Base-by-base conservation (phyloP, 176 grass and related monocot genomes). In the Dendrocalamus sinicus region DNA sequence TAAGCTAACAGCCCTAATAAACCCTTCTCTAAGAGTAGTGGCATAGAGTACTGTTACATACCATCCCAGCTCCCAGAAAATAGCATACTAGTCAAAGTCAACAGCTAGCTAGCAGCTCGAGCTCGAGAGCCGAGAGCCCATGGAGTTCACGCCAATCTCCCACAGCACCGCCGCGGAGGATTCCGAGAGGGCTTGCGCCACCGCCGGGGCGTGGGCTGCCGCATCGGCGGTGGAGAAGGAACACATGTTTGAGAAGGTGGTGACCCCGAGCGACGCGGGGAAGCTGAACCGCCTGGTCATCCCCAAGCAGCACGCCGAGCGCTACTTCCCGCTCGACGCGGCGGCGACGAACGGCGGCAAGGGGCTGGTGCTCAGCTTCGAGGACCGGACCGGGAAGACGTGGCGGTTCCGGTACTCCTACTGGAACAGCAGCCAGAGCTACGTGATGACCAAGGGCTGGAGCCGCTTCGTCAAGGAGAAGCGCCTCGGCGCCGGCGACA, bases 361-460 rank as follows among this genome's bases (percentile, higher is more conserved):
- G 78, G 93, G 96, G 19, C 89, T 96, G 54, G 80, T 96, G 67
- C 86, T 99, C 28, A 91, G 78, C 84, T 99, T 99, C 77, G 96
- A 99, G 88, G 96, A 99, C 84, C 88, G 89, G 37, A 68, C 74
- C 0, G 92, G 93, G 50, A 94, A 96, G 82, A 28, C 90, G 28
- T 99, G 96, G 96, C 80, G 90, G 67, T 99, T 99, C 87, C 90
- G 96, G 45, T 99, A 99, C 92, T 99, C 96, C 9, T 99, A 99
- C 88, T 99, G 96, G 96, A 96, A 96, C 85, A 99, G 93, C 92
- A 99, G 96, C 90, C 96, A 99, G 89, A 99, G 93, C 88, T 99
- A 99, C 89, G 96, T 99, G 55, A 94, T 99, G 92, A 99, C 96
- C 84, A 99, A 99, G 40, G 96, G 96, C 0, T 99, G 96, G 96